A percentile compares a stretch with the other conserved stretches of the same genome.
Evolutionary conservation across 345 rosid species (phyloP).

Genomic region (Psidium friedrichsthalianum): DNA sequence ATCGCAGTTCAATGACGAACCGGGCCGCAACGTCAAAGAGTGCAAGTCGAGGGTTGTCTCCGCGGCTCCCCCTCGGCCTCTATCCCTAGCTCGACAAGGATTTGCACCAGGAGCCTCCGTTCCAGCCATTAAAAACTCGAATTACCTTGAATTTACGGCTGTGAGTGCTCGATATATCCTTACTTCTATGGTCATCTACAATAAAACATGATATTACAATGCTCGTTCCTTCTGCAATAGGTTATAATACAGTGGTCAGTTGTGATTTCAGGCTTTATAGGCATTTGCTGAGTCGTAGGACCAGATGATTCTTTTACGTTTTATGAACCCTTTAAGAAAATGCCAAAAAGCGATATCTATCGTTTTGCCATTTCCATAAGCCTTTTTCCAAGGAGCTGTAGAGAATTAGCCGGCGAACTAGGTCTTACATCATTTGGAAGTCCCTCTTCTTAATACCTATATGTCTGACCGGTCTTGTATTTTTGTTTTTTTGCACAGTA

Average conservation of each 20-base stretch:
- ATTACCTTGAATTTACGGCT: conserved; percentile 34
- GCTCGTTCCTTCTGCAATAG: background rate
- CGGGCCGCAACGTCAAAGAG: conserved; percentile 55
- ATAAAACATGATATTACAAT: background rate
- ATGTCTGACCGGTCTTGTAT: background rate
- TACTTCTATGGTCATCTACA: background rate
- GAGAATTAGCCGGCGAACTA: background rate
- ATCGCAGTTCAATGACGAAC: conserved; percentile 54
- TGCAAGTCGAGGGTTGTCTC: conserved; percentile 69
- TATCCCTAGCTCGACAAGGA: conserved; percentile 71
- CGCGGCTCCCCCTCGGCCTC: conserved; percentile 60
- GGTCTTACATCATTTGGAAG: background rate
- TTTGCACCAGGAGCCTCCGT: conserved; percentile 62
- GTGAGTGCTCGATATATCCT: conserved; percentile 31
- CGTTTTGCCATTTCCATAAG: background rate
- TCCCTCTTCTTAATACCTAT: background rate
- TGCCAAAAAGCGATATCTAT: background rate
- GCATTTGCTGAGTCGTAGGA: conserved; percentile 18
- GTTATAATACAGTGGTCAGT: conserved; percentile 1
- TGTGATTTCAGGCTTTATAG: conserved; percentile 31
- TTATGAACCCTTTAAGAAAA: background rate
- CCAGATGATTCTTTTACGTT: conserved; percentile 12
- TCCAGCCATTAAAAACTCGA: conserved; percentile 40
- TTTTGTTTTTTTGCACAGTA: background rate
- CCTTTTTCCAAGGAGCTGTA: background rate